Conservation (phyloP, 306 rosid genomes). For the Vigna angularis region DNA sequence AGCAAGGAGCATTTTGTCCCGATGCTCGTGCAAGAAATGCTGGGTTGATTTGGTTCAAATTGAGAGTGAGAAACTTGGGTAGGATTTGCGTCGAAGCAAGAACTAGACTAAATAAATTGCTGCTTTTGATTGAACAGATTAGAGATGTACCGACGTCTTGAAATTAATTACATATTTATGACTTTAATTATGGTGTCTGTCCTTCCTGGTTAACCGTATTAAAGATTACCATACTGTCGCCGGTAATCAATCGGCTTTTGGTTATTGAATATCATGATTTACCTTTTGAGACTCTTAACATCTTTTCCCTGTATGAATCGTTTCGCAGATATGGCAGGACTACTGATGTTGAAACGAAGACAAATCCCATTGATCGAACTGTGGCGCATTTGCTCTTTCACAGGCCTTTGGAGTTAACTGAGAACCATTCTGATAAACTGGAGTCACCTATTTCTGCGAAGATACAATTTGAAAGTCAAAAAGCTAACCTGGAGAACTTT, state of each 20-base stretch:
- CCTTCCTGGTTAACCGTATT: conserved; percentile 17
- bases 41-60: too few species aligned
- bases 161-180: background rate
- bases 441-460: conserved; percentile 56
- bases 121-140: background rate
- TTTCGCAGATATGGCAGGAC: conserved; percentile 50
- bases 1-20: too few species aligned
- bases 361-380: conserved; percentile 79
- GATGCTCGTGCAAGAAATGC: too few species aligned
- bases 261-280: conserved; percentile 25
- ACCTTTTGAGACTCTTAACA: conserved; percentile 15
- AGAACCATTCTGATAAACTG: conserved; percentile 53
- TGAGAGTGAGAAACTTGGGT: too few species aligned
- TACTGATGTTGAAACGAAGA: conserved; percentile 68
- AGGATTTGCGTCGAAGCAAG: too few species aligned
- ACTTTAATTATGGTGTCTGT: background rate
- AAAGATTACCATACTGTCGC: background rate
- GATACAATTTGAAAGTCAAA: conserved; percentile 44
- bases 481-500: conserved; percentile 42
- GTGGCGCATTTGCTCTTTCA: conserved; percentile 91
- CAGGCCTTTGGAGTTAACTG: conserved; percentile 59
- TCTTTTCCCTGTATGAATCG: conserved; percentile 29
- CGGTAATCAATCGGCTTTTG: background rate
- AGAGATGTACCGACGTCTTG: background rate
- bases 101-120: background rate